Evolutionary conservation across 345 rosid species (phyloP).

Genomic region (Eucalyptus marginata): DNA sequence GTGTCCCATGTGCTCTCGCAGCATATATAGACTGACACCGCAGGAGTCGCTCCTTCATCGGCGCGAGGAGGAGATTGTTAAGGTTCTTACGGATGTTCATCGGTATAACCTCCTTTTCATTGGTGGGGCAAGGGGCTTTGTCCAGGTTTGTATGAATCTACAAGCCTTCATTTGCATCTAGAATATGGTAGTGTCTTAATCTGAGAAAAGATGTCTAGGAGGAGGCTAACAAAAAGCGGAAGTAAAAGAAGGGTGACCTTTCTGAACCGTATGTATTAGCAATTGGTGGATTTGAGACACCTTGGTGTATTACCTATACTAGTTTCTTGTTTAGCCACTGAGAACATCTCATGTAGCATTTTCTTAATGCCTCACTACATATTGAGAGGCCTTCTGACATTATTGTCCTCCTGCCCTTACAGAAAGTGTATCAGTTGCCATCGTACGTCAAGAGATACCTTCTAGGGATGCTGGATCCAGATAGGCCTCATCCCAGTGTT

Average conservation of each 20-base stretch:
- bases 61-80: constrained; percentile 33
- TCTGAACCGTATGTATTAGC: not conserved
- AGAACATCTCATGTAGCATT: not conserved
- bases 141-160: constrained; percentile 33
- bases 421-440: constrained; percentile 63
- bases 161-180: not conserved
- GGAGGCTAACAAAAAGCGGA: not conserved
- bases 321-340: not conserved
- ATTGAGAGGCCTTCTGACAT: not conserved
- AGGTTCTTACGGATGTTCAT: constrained; percentile 43
- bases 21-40: constrained; percentile 46
- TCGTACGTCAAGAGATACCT: constrained; percentile 57
- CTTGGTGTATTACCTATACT: not conserved
- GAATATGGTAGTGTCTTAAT: not conserved
- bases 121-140: constrained; percentile 51
- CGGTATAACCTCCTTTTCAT: constrained; percentile 71
- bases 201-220: not conserved
- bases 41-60: constrained; percentile 29
- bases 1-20: constrained; percentile 76
- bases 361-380: not conserved
- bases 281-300: not conserved
- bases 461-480: constrained; percentile 70
- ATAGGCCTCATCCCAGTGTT: constrained; percentile 31
- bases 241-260: not conserved
- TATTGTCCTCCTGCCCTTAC: constrained; percentile 3